Evolutionary conservation across 441 rosid species (phyloP).

Genomic region (Pelargonium australe): DNA sequence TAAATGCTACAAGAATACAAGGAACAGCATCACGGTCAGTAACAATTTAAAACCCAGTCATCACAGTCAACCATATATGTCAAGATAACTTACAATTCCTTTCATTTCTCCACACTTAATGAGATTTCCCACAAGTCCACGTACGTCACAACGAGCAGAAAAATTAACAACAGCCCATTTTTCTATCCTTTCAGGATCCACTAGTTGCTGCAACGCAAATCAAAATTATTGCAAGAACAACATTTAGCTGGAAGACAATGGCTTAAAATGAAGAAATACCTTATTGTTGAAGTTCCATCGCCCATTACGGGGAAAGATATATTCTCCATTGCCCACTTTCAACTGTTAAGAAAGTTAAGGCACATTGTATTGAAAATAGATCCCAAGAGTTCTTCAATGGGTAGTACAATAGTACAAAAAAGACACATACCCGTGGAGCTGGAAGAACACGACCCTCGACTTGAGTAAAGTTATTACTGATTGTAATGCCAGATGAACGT

Average conservation of each 20-base stretch:
- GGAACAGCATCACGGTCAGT: background rate
- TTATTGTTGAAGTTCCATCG: conserved; percentile 77
- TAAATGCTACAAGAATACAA: conserved; percentile 31
- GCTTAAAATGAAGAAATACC: conserved; percentile 29
- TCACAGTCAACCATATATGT: background rate
- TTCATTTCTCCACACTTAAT: conserved; percentile 53
- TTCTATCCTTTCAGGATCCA: conserved; percentile 54
- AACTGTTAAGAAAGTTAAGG: conserved; percentile 30
- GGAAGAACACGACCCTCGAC: conserved; percentile 70
- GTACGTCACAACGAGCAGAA: conserved; percentile 60
- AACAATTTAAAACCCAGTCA: background rate
- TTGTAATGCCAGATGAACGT: conserved; percentile 58
- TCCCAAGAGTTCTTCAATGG: background rate
- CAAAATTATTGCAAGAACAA: conserved; percentile 19
- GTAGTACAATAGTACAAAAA: background rate
- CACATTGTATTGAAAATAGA: background rate
- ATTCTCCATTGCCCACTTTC: conserved; percentile 66
- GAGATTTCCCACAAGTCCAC: conserved; percentile 43
- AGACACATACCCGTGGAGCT: conserved; percentile 34
- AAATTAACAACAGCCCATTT: conserved; percentile 69
- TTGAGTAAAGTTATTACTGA: conserved; percentile 45
- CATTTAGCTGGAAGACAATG: background rate
- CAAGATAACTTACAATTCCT: conserved; percentile 54
- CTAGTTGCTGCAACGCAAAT: conserved; percentile 44
- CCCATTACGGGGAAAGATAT: conserved; percentile 56